These are phyloP conservation scores for Wallemia hederae DNA, from an alignment of 1,284 basidiomycete genomes.

Conservation along the genomic window DNA sequence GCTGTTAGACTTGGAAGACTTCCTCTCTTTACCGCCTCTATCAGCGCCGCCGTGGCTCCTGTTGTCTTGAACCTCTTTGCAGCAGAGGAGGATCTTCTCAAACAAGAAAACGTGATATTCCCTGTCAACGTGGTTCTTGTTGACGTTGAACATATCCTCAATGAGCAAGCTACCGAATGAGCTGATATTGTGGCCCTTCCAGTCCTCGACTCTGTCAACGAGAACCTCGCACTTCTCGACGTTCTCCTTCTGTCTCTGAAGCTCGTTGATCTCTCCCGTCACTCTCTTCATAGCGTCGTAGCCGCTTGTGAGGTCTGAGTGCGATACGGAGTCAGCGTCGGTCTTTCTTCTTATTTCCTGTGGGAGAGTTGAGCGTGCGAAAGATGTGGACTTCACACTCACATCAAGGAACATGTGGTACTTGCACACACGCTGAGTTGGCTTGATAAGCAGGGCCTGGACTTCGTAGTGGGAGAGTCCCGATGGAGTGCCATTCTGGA, in stretches of 20 bases:
- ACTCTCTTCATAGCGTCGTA: constrained; percentile 68
- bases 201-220: constrained; percentile 75
- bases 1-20: constrained; percentile 10
- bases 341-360: constrained; percentile 11
- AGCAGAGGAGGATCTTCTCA: constrained; percentile 94
- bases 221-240: constrained; percentile 62
- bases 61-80: constrained; percentile 36
- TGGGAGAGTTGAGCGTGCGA: constrained; percentile 8
- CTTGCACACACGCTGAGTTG: constrained; percentile 47
- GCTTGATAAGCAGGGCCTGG: constrained; percentile 50
- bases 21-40: constrained; percentile 21
- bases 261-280: constrained; percentile 87
- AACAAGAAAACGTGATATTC: constrained; percentile 98
- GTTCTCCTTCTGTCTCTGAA: constrained; percentile 61
- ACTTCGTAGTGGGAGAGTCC: constrained; percentile 29
- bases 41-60: constrained; percentile 4
- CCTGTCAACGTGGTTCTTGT: constrained; percentile 81
- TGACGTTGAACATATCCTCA: constrained; percentile 83
- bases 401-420: constrained; percentile 37
- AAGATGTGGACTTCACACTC: constrained; percentile 10
- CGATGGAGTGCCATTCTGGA: not conserved
- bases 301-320: constrained; percentile 55
- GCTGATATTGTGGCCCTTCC: constrained; percentile 89
- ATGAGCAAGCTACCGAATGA: constrained; percentile 79
- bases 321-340: constrained; percentile 32